Evolutionary conservation across 2,329 filamentous ascomycete genomes (phyloP), one percentile per base, ranked within the genome.

Genomic region (Xylaria arbuscula): DNA sequence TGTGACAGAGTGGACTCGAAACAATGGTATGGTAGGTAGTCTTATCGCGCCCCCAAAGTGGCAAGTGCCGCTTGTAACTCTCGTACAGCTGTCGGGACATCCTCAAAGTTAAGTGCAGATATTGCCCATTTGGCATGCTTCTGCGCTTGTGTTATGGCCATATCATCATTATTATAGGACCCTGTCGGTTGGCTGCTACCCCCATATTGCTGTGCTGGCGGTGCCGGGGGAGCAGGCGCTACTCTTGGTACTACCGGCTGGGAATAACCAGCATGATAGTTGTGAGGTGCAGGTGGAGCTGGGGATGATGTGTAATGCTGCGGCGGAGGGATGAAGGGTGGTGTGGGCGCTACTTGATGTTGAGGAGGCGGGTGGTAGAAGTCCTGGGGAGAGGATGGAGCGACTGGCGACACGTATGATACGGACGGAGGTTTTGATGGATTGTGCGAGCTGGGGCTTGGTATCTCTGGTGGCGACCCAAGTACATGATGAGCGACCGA

Each of bases 61-160:
- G 87, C 83, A 70, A 99, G 81, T 2, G 96, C 96, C 67, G 88
- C 89, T 61, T 88, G 88, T 70, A 99, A 80, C 77, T 99, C 94
- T 76, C 90, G 90, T 4, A 98, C 90, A 0, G 96, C 96, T 0
- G 96, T 99, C 1, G 90, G 86, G 1, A 97, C 92, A 78, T 99
- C 96, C 74, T 99, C 96, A 80, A 99, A 99, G 75, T 98, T 97
- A 56, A 99, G 82, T 0, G 96, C 96, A 11, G 94, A 98, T 50
- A 98, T 97, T 0, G 96, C 96, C 93, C 93, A 99, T 76, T 93
- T 94, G 1, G 95, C 94, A 82, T 98, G 96, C 78, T 98, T 99
- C 79, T 97, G 94, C 4, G 96, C 95, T 74, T 90, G 87, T 42
- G 88, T 83, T 42, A 98, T 91, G 0, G 91, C 85, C 67, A 86